These are phyloP conservation scores for Trichomonascaceae sp. DNA, from an alignment of 1,139 yeast species.

Conservation along the genomic window DNA sequence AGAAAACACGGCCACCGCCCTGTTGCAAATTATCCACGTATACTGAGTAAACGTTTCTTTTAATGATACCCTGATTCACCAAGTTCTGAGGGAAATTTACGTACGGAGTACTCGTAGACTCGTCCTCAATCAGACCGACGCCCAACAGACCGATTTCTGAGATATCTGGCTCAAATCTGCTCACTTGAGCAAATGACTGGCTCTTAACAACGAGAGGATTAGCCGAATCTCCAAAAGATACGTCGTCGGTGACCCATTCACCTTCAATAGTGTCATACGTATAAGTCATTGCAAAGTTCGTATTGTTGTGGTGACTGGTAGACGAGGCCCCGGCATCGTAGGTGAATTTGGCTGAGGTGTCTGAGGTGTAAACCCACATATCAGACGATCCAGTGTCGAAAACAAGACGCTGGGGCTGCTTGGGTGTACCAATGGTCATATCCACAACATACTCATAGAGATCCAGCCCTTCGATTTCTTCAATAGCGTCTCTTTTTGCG, in stretches of 20 bases:
- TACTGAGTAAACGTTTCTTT: neutral
- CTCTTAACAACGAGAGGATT: constrained; percentile 30
- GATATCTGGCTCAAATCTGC: constrained; percentile 26
- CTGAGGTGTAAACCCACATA: constrained; percentile 38
- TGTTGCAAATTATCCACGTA: constrained; percentile 28
- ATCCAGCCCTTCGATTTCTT: constrained; percentile 1
- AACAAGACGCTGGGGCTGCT: constrained; percentile 34
- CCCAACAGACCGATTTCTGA: constrained; percentile 49
- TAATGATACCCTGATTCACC: neutral
- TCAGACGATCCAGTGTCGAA: constrained; percentile 46
- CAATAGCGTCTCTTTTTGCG: neutral
- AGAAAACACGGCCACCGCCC: constrained; percentile 43
- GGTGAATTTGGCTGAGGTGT: constrained; percentile 19
- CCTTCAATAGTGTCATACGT: constrained; percentile 35
- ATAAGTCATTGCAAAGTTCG: constrained; percentile 21
- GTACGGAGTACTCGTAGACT: constrained; percentile 22
- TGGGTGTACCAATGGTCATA: constrained; percentile 39
- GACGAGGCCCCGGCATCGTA: constrained; percentile 22
- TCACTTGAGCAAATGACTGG: constrained; percentile 43
- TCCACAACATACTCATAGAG: constrained; percentile 35
- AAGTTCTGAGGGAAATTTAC: constrained; percentile 15
- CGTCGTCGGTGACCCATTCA: constrained; percentile 43
- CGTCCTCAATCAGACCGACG: constrained; percentile 41
- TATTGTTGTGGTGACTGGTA: constrained; percentile 17
- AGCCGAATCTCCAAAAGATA: constrained; percentile 31